A percentile compares a stretch with the other conserved stretches of the same genome.
Evolutionary conservation across 768 basidiomycete genomes (phyloP).

Genomic region (Mrakia blollopis): DNA sequence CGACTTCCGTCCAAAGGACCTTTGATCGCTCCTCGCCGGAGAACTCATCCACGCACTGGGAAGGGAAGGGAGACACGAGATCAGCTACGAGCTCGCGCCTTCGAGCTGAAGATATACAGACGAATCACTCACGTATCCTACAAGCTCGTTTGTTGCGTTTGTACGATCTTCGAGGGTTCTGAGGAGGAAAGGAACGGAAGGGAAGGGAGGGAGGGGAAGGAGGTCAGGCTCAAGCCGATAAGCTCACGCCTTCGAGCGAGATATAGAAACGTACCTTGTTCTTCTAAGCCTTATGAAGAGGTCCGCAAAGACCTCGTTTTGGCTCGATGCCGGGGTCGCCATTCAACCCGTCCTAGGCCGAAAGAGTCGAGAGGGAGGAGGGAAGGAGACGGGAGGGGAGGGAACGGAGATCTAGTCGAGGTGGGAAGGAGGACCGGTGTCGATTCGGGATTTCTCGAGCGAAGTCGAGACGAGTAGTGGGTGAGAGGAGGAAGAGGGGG

Average conservation of each 20-base stretch:
- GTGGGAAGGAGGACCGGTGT: neutral
- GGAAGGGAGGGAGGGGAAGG: neutral
- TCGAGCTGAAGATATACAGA: neutral
- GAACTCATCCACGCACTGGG: constrained; percentile 31
- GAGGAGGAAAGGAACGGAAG: neutral
- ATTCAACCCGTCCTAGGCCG: neutral
- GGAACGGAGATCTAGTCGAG: constrained; percentile 5
- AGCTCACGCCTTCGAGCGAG: neutral
- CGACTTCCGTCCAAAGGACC: constrained; percentile 58
- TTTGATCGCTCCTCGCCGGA: constrained; percentile 31
- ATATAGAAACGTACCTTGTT: neutral
- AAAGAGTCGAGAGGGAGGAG: neutral
- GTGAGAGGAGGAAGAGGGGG: too few relatives aligned
- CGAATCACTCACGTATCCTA: constrained; percentile 34
- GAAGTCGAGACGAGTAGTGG: neutral
- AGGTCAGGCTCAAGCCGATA: neutral
- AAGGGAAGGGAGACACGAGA: neutral
- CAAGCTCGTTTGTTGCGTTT: constrained; percentile 36
- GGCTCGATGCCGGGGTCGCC: constrained; percentile 15
- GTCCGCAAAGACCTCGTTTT: constrained; percentile 24
- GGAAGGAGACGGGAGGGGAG: neutral
- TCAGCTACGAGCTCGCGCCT: constrained; percentile 6
- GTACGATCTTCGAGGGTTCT: constrained; percentile 37
- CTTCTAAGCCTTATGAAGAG: constrained; percentile 20
- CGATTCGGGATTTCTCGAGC: neutral